phyloP scores from a whole-genome alignment of 257 asterid genomes.

The Paraleonurus japonicus region DNA sequence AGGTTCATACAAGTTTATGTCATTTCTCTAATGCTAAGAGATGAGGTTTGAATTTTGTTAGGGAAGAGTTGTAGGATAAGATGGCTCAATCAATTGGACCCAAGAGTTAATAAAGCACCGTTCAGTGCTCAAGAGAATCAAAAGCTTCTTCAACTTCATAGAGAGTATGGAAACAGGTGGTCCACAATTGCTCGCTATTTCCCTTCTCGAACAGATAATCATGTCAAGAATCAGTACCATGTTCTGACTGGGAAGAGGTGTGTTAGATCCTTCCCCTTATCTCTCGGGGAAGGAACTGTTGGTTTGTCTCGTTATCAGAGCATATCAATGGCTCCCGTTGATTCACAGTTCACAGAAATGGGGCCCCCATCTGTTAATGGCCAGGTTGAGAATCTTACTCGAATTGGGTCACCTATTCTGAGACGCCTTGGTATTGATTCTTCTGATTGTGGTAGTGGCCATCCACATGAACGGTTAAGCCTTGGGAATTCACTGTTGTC shows the following conservation, averaged over 20 bases:
- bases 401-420: slow-evolving; percentile 5
- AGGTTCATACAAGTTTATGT: too few species aligned
- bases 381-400: slow-evolving; percentile 6
- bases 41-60: slow-evolving; percentile 17
- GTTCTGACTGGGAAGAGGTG: slow-evolving; percentile 25
- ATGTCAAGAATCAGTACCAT: slow-evolving; percentile 49
- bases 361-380: slow-evolving; percentile 15
- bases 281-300: slow-evolving; percentile 9
- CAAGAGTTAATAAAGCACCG: slow-evolving; percentile 33
- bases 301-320: slow-evolving; percentile 3
- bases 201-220: slow-evolving; percentile 42
- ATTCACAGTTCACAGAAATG: slow-evolving; percentile 22
- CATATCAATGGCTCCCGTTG: slow-evolving; percentile 6
- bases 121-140: slow-evolving; percentile 33
- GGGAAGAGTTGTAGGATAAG: slow-evolving; percentile 54
- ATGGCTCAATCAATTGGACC: slow-evolving; percentile 49
- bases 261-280: slow-evolving; percentile 2
- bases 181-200: slow-evolving; percentile 30
- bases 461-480: too few species aligned
- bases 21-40: neutral
- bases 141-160: slow-evolving; percentile 34
- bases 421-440: slow-evolving; percentile 16
- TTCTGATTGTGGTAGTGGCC: neutral
- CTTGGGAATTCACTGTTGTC: too few species aligned
- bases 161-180: slow-evolving; percentile 40